A percentile compares a stretch with the other conserved stretches of the same genome.
Conservation (phyloP, 1,284 basidiomycete species). For the Cutaneotrichosporon spelunceum region DNA sequence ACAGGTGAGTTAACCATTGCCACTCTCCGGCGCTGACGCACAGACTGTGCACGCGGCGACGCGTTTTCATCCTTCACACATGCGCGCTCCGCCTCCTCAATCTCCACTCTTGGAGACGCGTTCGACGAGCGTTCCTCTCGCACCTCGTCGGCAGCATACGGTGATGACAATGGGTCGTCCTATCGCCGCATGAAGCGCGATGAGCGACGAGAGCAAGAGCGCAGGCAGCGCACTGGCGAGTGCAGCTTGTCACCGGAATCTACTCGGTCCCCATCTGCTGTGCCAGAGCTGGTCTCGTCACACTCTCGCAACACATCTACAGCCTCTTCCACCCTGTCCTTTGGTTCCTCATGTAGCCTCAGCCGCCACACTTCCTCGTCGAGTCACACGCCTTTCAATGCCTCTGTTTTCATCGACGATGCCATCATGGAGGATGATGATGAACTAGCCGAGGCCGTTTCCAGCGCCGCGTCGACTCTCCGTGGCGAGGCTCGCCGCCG, state of each 20-base stretch:
- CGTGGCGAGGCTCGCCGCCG: conserved; percentile 14
- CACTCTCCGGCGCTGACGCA: conserved; percentile 3
- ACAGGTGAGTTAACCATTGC: conserved; percentile 34
- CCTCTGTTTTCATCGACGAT: conserved; percentile 31
- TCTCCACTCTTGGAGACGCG: conserved; percentile 24
- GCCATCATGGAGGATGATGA: conserved; percentile 47
- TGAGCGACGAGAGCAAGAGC: conserved; percentile 34
- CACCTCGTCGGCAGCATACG: conserved; percentile 3
- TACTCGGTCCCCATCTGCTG: conserved; percentile 26
- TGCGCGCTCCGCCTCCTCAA: conserved; percentile 25
- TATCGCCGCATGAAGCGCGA: conserved; percentile 47
- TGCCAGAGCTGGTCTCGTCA: conserved; percentile 36
- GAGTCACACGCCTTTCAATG: conserved; percentile 30
- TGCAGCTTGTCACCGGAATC: conserved; percentile 27
- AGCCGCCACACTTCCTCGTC: conserved; percentile 37
- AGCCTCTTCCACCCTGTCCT: conserved; percentile 33
- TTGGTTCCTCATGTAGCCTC: conserved; percentile 29
- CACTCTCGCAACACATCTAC: conserved; percentile 40
- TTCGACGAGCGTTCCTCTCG: conserved; percentile 16
- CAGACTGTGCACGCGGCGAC: conserved; percentile 48
- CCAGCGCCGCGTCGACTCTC: conserved; percentile 14
- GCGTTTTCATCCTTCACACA: conserved; percentile 49
- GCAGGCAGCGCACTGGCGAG: conserved; percentile 36
- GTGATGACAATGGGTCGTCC: conserved; percentile 34
- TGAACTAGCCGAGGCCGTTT: conserved; percentile 21